These are phyloP conservation scores for Aspergillus persii DNA, from an alignment of 2,329 filamentous ascomycete species.

Conservation along the genomic window DNA sequence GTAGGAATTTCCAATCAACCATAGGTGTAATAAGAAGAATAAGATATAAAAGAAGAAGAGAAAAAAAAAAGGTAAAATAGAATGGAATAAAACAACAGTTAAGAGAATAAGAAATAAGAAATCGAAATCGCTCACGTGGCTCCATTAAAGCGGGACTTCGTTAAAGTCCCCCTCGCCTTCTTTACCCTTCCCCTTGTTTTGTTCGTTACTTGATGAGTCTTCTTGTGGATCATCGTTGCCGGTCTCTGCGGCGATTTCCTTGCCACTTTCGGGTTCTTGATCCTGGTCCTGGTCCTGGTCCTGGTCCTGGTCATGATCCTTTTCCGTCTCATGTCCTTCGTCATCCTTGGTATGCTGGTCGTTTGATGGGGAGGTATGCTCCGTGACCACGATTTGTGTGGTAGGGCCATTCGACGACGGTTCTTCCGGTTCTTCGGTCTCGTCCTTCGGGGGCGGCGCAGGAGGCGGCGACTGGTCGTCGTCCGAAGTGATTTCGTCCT, in stretches of 20 bases:
- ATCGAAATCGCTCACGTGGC: constrained; percentile 8
- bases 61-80: background rate
- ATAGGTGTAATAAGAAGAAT: background rate
- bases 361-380: background rate
- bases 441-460: constrained; percentile 22
- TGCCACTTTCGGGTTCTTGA: constrained; percentile 9
- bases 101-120: constrained; percentile 15
- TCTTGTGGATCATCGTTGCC: constrained; percentile 19
- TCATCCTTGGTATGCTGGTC: background rate
- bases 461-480: constrained; percentile 26
- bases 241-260: constrained; percentile 10
- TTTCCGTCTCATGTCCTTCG: background rate
- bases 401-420: constrained; percentile 18
- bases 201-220: constrained; percentile 16
- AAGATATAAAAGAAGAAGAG: background rate
- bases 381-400: constrained; percentile 2
- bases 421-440: constrained; percentile 19
- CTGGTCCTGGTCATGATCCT: constrained; percentile 7
- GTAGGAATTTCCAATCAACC: background rate
- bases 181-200: constrained; percentile 29
- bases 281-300: constrained; percentile 1
- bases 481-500: constrained; percentile 27
- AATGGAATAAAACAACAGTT: background rate
- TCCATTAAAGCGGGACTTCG: constrained; percentile 32
- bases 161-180: constrained; percentile 36